Conservation (phyloP, 179 eudicot species). For the Amaranthus tricolor region DNA sequence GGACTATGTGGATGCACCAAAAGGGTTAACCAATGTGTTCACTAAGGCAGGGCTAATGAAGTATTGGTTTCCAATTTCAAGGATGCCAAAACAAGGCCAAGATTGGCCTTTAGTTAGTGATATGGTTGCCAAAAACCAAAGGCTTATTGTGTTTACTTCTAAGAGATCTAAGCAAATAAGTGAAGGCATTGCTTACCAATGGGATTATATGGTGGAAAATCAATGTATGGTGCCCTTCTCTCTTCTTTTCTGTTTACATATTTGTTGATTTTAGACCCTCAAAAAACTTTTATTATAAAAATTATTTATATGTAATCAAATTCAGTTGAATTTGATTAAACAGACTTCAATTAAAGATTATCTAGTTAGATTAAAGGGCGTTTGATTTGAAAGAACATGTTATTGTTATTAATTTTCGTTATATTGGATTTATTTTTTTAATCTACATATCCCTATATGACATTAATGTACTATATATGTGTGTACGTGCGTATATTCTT, state of each 20-base stretch:
- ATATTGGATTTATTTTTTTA: too few species aligned
- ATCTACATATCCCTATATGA: too few species aligned
- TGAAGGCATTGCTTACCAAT: conserved; percentile 87
- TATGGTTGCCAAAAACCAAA: conserved; percentile 67
- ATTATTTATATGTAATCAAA: too few species aligned
- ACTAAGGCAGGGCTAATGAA: conserved; percentile 58
- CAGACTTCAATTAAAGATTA: too few species aligned
- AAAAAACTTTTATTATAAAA: too few species aligned
- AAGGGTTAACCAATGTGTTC: conserved; percentile 69
- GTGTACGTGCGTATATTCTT: too few species aligned
- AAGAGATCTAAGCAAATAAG: conserved; percentile 45
- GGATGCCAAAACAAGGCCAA: conserved; percentile 63
- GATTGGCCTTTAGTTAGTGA: conserved; percentile 79
- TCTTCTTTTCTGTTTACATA: neutral
- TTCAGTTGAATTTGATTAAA: too few species aligned
- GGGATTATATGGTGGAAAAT: conserved; percentile 79
- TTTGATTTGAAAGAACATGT: too few species aligned
- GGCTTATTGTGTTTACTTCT: conserved; percentile 75
- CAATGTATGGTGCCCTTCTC: conserved; percentile 37
- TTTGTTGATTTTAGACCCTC: neutral
- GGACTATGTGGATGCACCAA: conserved; percentile 66
- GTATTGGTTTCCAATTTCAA: conserved; percentile 69
- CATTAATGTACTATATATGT: too few species aligned
- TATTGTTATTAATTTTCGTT: too few species aligned
- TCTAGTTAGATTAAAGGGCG: too few species aligned